These are phyloP conservation scores for Botrytis galanthina DNA, from an alignment of 2,329 filamentous ascomycete genomes.

Conservation along the genomic window DNA sequence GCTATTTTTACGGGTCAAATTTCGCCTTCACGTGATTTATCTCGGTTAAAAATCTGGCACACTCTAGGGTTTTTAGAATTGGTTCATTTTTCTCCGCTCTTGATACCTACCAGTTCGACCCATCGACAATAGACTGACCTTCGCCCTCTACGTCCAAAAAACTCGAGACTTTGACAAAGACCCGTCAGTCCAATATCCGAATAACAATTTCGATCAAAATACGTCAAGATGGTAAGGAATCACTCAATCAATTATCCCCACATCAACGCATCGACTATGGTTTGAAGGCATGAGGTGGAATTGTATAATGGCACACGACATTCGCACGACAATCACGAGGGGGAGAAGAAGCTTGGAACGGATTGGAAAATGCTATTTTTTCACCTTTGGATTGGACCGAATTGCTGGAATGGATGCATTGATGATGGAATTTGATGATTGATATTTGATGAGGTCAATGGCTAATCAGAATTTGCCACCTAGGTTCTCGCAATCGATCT, in stretches of 20 bases:
- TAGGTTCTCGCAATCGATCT: constrained; percentile 99
- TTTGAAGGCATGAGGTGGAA: constrained; percentile 23
- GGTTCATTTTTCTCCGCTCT: constrained; percentile 22
- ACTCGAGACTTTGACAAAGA: constrained; percentile 37
- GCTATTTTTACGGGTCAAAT: background rate
- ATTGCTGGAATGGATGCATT: constrained; percentile 25
- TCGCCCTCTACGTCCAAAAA: constrained; percentile 40
- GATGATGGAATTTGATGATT: constrained; percentile 26
- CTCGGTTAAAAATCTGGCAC: constrained; percentile 21
- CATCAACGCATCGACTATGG: constrained; percentile 23
- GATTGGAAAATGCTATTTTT: constrained; percentile 16
- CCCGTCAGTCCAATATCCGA: constrained; percentile 36
- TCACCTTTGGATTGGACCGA: constrained; percentile 18
- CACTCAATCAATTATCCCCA: constrained; percentile 20
- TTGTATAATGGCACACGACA: constrained; percentile 36
- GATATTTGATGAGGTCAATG: constrained; percentile 34
- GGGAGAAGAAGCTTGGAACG: constrained; percentile 17
- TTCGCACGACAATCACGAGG: constrained; percentile 21
- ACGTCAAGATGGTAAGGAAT: constrained; percentile 67
- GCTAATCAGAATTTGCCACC: constrained; percentile 48
- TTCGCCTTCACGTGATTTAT: constrained; percentile 11
- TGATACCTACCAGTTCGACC: constrained; percentile 24
- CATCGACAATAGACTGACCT: constrained; percentile 40
- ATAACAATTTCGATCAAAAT: constrained; percentile 45
- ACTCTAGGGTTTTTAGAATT: constrained; percentile 23